A percentile compares a stretch with the other conserved stretches of the same genome.
Conservation (phyloP, 345 rosid genomes). For the Erucastrum elatum region DNA sequence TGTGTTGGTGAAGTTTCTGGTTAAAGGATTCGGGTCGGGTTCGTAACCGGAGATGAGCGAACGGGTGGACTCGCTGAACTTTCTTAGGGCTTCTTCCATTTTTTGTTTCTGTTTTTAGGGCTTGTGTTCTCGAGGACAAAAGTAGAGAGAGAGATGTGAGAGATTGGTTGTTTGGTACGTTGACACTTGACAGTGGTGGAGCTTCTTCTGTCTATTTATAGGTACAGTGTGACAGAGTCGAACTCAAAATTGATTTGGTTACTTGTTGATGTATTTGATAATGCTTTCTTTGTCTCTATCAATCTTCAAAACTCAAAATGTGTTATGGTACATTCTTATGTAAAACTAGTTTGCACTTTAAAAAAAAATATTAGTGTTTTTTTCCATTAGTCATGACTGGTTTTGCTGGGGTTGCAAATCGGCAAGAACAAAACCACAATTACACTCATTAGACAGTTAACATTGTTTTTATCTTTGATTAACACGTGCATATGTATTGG, state of each 20-base stretch:
- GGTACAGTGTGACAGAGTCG: neutral
- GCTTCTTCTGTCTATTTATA: constrained; percentile 18
- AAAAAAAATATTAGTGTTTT: neutral
- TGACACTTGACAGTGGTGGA: neutral
- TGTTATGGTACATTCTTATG: neutral
- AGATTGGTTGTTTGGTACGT: neutral
- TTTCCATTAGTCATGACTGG: neutral
- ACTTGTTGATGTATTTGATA: neutral
- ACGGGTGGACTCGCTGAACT: constrained; percentile 39
- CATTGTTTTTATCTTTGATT: neutral
- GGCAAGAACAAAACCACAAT: neutral
- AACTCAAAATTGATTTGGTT: neutral
- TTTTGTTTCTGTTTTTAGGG: constrained; percentile 19
- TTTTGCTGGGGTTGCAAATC: neutral
- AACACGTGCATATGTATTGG: no score
- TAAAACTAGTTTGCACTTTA: neutral
- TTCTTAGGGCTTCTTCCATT: constrained; percentile 74
- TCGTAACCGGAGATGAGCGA: neutral
- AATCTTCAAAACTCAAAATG: neutral
- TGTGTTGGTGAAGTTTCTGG: constrained; percentile 29
- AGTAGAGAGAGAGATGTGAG: neutral
- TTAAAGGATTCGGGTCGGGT: constrained; percentile 17
- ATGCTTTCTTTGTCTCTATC: neutral
- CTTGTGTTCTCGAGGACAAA: neutral
- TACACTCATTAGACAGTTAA: neutral